A percentile compares a stretch with the other conserved stretches of the same genome.
Evolutionary conservation across 2,329 filamentous ascomycete genomes (phyloP).

Genomic region (Cytospora schulzeri): DNA sequence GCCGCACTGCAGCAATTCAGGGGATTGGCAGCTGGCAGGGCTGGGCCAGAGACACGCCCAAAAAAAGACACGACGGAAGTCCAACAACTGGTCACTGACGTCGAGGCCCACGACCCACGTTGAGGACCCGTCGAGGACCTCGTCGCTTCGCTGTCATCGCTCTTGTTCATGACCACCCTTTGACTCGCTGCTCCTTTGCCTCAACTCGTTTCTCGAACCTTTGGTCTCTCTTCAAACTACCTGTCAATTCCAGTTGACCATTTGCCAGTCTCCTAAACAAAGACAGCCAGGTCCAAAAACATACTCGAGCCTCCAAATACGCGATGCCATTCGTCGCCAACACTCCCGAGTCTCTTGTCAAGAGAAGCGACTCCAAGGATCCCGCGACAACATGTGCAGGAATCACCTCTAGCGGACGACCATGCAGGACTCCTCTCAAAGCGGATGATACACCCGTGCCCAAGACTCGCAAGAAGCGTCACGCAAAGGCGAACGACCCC

Average conservation of each 20-base stretch:
- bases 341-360: slow-evolving; percentile 80
- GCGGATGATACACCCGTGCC: slow-evolving; percentile 45
- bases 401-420: slow-evolving; percentile 77
- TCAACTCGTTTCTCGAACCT: neutral
- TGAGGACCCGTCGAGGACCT: slow-evolving; percentile 10
- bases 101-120: slow-evolving; percentile 26
- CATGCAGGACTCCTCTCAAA: slow-evolving; percentile 72
- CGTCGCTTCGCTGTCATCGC: slow-evolving; percentile 21
- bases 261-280: neutral
- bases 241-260: neutral
- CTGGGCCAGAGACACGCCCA: slow-evolving; percentile 6
- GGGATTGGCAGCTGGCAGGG: neutral
- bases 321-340: slow-evolving; percentile 67
- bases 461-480: slow-evolving; percentile 33
- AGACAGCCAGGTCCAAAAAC: slow-evolving; percentile 21
- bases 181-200: slow-evolving; percentile 8
- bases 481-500: slow-evolving; percentile 49
- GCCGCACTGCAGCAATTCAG: slow-evolving; percentile 14
- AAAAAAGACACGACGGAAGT: slow-evolving; percentile 8
- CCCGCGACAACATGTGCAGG: slow-evolving; percentile 84
- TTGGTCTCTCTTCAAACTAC: neutral
- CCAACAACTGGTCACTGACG: slow-evolving; percentile 20
- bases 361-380: slow-evolving; percentile 82
- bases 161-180: slow-evolving; percentile 3
- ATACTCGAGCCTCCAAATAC: slow-evolving; percentile 28